Evolutionary conservation across 2,329 filamentous ascomycete genomes (phyloP).

Genomic region (Keithomyces neogunnii): DNA sequence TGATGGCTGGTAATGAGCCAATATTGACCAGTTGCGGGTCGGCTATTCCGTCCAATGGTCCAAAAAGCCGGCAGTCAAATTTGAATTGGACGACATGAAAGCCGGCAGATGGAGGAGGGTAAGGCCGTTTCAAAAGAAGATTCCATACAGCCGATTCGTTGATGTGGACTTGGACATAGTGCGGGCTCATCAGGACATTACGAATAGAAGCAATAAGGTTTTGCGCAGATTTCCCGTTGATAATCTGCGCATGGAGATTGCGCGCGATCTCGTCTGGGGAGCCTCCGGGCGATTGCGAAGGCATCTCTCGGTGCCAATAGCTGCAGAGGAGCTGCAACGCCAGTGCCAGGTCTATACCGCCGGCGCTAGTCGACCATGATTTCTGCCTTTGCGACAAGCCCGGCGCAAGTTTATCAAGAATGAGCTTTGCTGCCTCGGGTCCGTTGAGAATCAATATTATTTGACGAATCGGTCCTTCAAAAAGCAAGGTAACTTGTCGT

Average conservation of each 20-base stretch:
- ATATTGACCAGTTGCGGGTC: conserved; percentile 21
- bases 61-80: conserved; percentile 25
- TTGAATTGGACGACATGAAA: conserved; percentile 27
- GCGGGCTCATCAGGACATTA: conserved; percentile 22
- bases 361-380: conserved; percentile 23
- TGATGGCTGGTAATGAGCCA: conserved; percentile 22
- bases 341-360: conserved; percentile 24
- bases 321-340: conserved; percentile 27
- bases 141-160: conserved; percentile 29
- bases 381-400: conserved; percentile 22
- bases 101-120: conserved; percentile 23
- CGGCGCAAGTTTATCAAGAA: conserved; percentile 26
- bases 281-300: conserved; percentile 23
- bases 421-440: conserved; percentile 24
- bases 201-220: conserved; percentile 21
- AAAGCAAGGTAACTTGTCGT: conserved; percentile 23
- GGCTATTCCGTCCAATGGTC: conserved; percentile 18
- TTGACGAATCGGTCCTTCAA: conserved; percentile 28
- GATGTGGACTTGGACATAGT: conserved; percentile 28
- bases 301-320: conserved; percentile 26
- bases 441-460: conserved; percentile 28
- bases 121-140: conserved; percentile 21
- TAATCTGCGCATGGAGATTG: conserved; percentile 20
- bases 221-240: conserved; percentile 19
- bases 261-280: conserved; percentile 25